Evolutionary conservation across 495 filamentous ascomycete species (phyloP).

Genomic region (Darksidea phi): DNA sequence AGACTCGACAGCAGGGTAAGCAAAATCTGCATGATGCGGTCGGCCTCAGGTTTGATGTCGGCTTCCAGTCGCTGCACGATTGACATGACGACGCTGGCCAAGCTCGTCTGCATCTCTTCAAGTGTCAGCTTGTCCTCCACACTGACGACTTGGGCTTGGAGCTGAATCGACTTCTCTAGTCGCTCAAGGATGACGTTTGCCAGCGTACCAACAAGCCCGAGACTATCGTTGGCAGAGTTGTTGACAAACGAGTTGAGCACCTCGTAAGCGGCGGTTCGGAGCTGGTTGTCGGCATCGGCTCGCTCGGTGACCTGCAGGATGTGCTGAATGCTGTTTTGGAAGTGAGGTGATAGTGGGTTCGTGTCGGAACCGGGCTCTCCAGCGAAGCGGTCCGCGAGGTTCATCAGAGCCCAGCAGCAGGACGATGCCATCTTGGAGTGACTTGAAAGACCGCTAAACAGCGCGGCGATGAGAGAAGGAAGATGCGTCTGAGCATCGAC

Average conservation of each 20-base stretch:
- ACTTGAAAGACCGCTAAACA: constrained; percentile 88
- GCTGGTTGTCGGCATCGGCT: constrained; percentile 78
- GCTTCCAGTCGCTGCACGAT: constrained; percentile 89
- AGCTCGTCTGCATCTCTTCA: constrained; percentile 96
- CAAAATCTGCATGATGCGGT: constrained; percentile 87
- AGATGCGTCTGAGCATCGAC: constrained; percentile 83
- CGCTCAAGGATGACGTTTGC: constrained; percentile 83
- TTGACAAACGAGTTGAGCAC: constrained; percentile 91
- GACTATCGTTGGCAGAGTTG: constrained; percentile 81
- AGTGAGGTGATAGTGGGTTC: constrained; percentile 87
- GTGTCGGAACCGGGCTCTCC: constrained; percentile 72
- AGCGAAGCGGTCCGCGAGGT: constrained; percentile 90
- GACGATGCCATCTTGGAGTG: constrained; percentile 96
- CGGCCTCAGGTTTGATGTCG: constrained; percentile 85
- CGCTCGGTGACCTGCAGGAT: constrained; percentile 82
- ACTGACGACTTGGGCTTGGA: constrained; percentile 91
- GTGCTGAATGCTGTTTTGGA: constrained; percentile 84
- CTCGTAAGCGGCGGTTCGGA: constrained; percentile 98
- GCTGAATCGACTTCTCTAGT: constrained; percentile 83
- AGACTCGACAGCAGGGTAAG: constrained; percentile 76
- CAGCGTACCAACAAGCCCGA: constrained; percentile 74
- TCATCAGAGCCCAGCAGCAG: constrained; percentile 99
- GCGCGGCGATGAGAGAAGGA: constrained; percentile 73
- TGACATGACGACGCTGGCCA: constrained; percentile 83
- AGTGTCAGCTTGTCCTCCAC: constrained; percentile 91